These are phyloP conservation scores for Naematelia aurantialba DNA, from an alignment of 768 basidiomycete species.

Conservation along the genomic window DNA sequence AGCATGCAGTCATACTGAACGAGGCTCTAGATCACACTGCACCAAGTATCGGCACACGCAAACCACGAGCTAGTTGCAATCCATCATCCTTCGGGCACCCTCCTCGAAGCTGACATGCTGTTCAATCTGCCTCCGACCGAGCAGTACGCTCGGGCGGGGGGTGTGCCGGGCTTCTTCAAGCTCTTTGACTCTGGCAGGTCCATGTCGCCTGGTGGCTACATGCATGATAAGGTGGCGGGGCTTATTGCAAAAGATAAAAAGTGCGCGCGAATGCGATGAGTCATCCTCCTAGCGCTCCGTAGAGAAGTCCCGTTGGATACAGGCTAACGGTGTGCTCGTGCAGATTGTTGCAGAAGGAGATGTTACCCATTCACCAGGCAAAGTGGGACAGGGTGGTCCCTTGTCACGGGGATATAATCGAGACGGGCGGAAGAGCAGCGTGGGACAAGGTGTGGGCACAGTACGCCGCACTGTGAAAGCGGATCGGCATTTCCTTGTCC, in stretches of 20 bases:
- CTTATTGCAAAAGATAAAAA: conserved; percentile 45
- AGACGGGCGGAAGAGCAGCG: conserved; percentile 59
- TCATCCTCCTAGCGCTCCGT: background rate
- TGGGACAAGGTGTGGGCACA: conserved; percentile 47
- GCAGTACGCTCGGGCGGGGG: conserved; percentile 55
- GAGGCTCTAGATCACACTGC: conserved; percentile 40
- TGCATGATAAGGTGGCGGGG: conserved; percentile 42
- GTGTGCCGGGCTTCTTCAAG: conserved; percentile 26
- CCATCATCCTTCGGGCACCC: conserved; percentile 65
- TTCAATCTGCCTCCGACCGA: conserved; percentile 77
- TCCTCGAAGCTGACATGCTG: conserved; percentile 77
- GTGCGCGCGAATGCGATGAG: conserved; percentile 48
- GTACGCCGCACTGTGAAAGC: conserved; percentile 14
- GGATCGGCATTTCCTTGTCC: too few relatives aligned
- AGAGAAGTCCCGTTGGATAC: background rate
- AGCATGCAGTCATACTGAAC: too few relatives aligned
- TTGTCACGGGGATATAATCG: conserved; percentile 61
- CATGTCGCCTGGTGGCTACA: conserved; percentile 37
- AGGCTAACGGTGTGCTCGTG: conserved; percentile 26
- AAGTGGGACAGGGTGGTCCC: conserved; percentile 50
- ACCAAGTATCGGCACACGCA: conserved; percentile 60
- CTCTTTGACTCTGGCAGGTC: conserved; percentile 17
- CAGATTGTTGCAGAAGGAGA: conserved; percentile 31
- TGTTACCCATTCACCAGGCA: conserved; percentile 30
- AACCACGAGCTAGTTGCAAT: conserved; percentile 83